These are phyloP conservation scores for Sequoiadendron giganteum DNA, from an alignment of 75 land plant genomes.

Conservation along the genomic window DNA sequence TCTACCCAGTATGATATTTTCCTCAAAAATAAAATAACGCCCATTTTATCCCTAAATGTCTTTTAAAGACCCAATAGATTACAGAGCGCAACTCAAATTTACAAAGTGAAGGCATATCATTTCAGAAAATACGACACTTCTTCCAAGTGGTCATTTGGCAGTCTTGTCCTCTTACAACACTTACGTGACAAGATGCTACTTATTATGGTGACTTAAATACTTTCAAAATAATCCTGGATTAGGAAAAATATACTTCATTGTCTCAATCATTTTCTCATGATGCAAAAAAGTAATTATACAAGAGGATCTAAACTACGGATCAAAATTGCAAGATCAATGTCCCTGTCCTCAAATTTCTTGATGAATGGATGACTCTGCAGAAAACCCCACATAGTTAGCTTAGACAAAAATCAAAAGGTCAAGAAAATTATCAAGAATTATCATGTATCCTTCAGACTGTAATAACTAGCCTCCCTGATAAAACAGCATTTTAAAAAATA, in stretches of 20 bases:
- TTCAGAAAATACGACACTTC: neutral
- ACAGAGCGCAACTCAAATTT: neutral
- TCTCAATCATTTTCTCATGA: neutral
- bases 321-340: conserved; percentile 66
- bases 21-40: neutral
- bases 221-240: neutral
- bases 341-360: conserved; percentile 79
- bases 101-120: neutral
- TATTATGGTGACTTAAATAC: neutral
- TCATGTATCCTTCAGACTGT: neutral
- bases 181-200: conserved; percentile 7
- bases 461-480: neutral
- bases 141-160: neutral
- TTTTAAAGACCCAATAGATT: neutral
- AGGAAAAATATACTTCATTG: neutral
- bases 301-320: conserved; percentile 68
- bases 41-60: neutral
- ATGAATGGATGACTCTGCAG: conserved; percentile 87
- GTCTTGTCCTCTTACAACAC: neutral
- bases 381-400: conserved; percentile 4
- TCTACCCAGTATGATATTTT: neutral
- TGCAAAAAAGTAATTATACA: conserved; percentile 21
- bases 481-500: neutral
- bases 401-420: neutral
- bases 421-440: neutral